Conservation (phyloP, 768 basidiomycete genomes). For the Podaxis sp. region DNA sequence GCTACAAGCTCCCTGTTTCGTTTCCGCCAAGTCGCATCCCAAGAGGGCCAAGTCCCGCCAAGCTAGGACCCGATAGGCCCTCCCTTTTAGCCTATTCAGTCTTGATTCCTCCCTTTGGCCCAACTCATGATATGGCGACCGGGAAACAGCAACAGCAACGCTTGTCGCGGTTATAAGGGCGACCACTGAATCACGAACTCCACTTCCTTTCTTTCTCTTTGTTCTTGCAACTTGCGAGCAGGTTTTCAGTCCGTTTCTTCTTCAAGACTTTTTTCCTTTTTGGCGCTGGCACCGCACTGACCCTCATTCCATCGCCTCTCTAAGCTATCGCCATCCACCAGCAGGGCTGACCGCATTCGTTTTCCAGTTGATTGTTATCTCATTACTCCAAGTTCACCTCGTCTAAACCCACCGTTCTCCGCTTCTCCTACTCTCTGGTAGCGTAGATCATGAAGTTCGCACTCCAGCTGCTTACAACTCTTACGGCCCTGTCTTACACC, state of each 20-base stretch:
- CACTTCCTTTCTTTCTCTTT: not conserved
- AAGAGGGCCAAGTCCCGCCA: not conserved
- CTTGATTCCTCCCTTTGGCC: not conserved
- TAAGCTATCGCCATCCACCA: not conserved
- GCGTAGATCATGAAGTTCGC: conserved; percentile 16
- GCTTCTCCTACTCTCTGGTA: conserved; percentile 8
- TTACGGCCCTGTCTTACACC: conserved; percentile 17
- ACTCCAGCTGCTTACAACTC: conserved; percentile 15
- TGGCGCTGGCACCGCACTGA: not conserved
- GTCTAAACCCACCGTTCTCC: not conserved
- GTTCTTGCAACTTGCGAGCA: not conserved
- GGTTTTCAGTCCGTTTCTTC: not conserved
- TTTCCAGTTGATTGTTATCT: not conserved
- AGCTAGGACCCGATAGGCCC: not conserved
- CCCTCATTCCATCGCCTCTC: not conserved
- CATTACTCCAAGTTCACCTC: not conserved
- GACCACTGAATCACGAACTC: not conserved
- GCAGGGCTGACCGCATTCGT: not conserved
- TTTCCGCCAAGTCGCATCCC: not conserved
- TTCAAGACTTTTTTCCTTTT: not conserved
- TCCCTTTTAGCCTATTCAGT: not conserved
- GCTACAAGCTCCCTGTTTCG: not conserved
- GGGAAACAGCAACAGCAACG: not conserved
- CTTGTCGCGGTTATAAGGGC: not conserved
- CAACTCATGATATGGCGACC: not conserved